Conservation (phyloP, 352 stramenopile species). For the Pythium myriotylum region DNA sequence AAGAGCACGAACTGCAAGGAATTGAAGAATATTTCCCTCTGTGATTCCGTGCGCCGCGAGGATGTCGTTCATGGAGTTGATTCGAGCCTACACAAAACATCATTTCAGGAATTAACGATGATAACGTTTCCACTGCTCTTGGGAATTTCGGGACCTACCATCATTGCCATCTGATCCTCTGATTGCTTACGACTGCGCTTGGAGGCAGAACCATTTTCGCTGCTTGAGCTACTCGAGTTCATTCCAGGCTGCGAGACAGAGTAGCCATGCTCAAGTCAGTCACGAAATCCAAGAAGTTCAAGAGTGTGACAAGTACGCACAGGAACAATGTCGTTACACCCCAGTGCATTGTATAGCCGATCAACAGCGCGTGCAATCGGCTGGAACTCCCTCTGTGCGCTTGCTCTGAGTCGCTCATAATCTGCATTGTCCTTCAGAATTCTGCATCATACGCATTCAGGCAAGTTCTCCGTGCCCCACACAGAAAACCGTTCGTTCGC, state of each 20-base stretch:
- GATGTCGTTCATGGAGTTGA: conserved; percentile 87
- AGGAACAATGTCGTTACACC: conserved; percentile 81
- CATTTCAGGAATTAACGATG: background rate
- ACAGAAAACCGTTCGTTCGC: conserved; percentile 1
- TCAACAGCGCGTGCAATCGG: conserved; percentile 73
- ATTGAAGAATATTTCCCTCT: conserved; percentile 83
- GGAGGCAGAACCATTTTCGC: conserved; percentile 31
- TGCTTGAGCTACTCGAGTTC: conserved; percentile 28
- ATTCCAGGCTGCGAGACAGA: conserved; percentile 21
- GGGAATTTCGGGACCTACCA: conserved; percentile 42
- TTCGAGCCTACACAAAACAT: conserved; percentile 47
- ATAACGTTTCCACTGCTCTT: too few species aligned
- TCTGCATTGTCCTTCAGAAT: conserved; percentile 80
- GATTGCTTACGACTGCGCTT: conserved; percentile 66
- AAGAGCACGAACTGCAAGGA: conserved; percentile 48
- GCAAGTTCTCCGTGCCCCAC: background rate
- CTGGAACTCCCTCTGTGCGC: conserved; percentile 67
- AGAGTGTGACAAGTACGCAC: conserved; percentile 26
- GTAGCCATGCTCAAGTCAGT: background rate
- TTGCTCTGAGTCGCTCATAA: conserved; percentile 64
- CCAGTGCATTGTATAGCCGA: conserved; percentile 73
- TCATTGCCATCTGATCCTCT: conserved; percentile 75
- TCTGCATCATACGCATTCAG: conserved; percentile 25
- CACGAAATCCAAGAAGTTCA: background rate
- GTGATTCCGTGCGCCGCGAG: conserved; percentile 77